Evolutionary conservation across 176 grass and related monocot species (phyloP), one percentile per base, ranked within the genome.

Genomic region (Chloris gayana): DNA sequence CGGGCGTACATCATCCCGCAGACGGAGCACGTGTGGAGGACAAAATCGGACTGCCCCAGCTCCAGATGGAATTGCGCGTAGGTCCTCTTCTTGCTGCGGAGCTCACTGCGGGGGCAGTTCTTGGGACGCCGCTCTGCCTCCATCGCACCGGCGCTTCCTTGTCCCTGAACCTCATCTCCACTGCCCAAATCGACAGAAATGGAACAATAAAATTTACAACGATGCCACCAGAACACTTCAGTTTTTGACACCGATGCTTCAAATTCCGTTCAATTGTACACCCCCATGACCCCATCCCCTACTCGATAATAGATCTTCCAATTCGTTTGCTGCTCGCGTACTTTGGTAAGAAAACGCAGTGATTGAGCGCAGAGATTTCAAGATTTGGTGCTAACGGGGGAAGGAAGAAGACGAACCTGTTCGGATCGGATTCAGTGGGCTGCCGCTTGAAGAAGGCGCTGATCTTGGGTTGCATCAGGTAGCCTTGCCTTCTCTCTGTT

Each of bases 31-130:
- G 67, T 61, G 66, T 84, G 95, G 81, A 95, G 84, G 31, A 98
- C 19, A 58, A 98, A 98, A 76, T 98, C 82, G 21, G 90, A 71
- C 80, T 98, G 95, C 77, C 95, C 95, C 17, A 98, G 86, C 69
- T 98, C 95, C 77, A 98, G 82, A 79, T 98, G 88, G 86, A 92
- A 93, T 86, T 95, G 90, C 4, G 81, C 92, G 51, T 95, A 98
- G 50, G n/a, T 94, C 71, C 86, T 87, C 88, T 93, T 98, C 90
- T 89, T 94, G 58, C 85, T 89, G 39, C 83, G 53, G 21, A 89
- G 24, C 61, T 84, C 94, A 7, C 44, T 72, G 6, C 39, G 81
- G n/a, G 44, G 33, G 0, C 64, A 31, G 34, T 51, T 38, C 29
- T 59, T 54, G 61, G 73, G 39, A 69, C 33, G 74, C 67, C 12